phyloP scores from a whole-genome alignment of 805 yeast species.

The Wickerhamiella dianesei region DNA sequence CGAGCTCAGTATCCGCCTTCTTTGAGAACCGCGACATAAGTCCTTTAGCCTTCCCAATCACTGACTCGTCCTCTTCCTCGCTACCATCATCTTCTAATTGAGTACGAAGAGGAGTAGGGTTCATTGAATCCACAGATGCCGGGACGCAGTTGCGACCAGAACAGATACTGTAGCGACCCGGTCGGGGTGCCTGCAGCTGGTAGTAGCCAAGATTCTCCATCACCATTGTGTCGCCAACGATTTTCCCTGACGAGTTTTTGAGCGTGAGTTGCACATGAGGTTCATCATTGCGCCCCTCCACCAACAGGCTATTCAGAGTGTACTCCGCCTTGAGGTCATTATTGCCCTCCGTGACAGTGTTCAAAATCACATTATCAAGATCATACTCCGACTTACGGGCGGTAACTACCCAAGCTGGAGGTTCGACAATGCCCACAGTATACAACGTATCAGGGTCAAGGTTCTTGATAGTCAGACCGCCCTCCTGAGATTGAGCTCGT shows the following conservation, averaged over 20 bases:
- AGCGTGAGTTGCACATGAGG: conserved; percentile 30
- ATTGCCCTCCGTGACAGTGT: conserved; percentile 21
- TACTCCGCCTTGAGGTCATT: conserved; percentile 33
- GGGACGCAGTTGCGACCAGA: conserved; percentile 1
- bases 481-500: conserved; percentile 20
- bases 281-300: conserved; percentile 50
- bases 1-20: background rate
- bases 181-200: conserved; percentile 52
- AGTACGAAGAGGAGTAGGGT: background rate
- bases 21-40: background rate
- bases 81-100: background rate
- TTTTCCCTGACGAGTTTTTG: conserved; percentile 9
- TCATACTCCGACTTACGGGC: conserved; percentile 42
- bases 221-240: conserved; percentile 42
- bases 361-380: conserved; percentile 46
- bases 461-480: conserved; percentile 28
- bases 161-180: conserved; percentile 46
- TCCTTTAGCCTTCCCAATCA: background rate
- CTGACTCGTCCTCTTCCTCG: background rate
- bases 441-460: conserved; percentile 43
- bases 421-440: conserved; percentile 44
- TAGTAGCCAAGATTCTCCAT: conserved; percentile 78
- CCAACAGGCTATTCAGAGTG: conserved; percentile 38
- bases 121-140: background rate
- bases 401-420: conserved; percentile 53